Percentiles rank a stretch among this genome's conserved stretches.
phyloP scores from a whole-genome alignment of 768 basidiomycete species.

The Gymnopilus dilepis region DNA sequence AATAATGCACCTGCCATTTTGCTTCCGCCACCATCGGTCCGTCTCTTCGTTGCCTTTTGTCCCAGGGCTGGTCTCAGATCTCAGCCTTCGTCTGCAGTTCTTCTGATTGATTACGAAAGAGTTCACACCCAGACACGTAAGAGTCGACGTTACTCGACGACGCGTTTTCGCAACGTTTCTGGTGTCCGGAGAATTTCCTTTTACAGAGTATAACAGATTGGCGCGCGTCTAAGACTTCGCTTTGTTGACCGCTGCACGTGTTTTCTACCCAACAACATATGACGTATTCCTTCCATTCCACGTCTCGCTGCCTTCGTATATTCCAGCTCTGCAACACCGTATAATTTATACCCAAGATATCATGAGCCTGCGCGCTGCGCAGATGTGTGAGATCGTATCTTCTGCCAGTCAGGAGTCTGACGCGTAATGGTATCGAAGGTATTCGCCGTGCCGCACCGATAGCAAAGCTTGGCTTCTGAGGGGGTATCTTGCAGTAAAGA shows the following conservation, averaged over 20 bases:
- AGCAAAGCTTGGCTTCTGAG: background rate
- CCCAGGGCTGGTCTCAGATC: slow-evolving; percentile 5
- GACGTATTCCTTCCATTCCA: background rate
- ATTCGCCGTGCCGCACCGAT: too few relatives aligned
- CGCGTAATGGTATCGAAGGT: background rate
- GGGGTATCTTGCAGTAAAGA: background rate
- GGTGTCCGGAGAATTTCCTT: background rate
- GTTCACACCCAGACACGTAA: background rate
- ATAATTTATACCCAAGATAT: too few relatives aligned
- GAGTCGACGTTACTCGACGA: background rate
- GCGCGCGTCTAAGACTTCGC: slow-evolving; percentile 15
- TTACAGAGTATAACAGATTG: background rate
- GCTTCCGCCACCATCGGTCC: slow-evolving; percentile 18
- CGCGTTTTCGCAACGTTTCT: too few relatives aligned
- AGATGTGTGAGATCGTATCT: background rate
- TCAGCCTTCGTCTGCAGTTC: background rate
- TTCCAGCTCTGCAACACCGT: too few relatives aligned
- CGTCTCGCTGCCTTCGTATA: background rate
- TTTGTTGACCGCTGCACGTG: slow-evolving; percentile 5
- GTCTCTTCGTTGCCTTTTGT: background rate
- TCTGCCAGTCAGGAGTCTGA: background rate
- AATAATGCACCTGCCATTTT: background rate
- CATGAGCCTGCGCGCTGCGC: background rate
- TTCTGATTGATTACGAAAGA: background rate
- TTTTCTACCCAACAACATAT: background rate